Conservation (phyloP, 495 filamentous ascomycete species). For the Lophium mytilinum region DNA sequence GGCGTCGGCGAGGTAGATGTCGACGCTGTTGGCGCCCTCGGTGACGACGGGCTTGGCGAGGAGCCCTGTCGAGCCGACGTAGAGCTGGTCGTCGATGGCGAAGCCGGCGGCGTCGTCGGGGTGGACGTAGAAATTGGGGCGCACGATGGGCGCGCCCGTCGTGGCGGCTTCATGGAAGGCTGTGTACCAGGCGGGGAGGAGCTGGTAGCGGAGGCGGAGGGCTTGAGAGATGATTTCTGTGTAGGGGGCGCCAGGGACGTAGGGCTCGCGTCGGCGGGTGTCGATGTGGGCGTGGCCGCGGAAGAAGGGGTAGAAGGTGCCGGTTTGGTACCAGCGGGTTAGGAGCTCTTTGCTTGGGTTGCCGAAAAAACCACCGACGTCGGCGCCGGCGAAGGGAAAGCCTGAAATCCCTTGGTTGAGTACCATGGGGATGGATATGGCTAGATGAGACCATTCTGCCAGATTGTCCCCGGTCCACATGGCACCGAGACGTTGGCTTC, state of each 20-base stretch:
- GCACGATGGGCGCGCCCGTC: conserved; percentile 77
- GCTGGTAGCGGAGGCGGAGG: conserved; percentile 76
- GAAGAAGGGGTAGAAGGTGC: conserved; percentile 98
- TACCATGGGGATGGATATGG: conserved; percentile 81
- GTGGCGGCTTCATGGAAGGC: conserved; percentile 83
- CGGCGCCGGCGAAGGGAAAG: conserved; percentile 89
- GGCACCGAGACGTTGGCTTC: conserved; percentile 78
- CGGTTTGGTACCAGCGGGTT: conserved; percentile 92
- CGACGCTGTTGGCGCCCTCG: conserved; percentile 60
- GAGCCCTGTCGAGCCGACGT: conserved; percentile 76
- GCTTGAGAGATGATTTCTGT: conserved; percentile 78
- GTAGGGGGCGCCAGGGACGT: conserved; percentile 77
- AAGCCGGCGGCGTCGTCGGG: conserved; percentile 82
- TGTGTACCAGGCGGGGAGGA: conserved; percentile 94
- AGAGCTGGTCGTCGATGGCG: conserved; percentile 85
- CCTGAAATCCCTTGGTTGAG: conserved; percentile 85
- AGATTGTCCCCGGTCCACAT: conserved; percentile 99
- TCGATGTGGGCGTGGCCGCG: conserved; percentile 97
- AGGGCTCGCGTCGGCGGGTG: conserved; percentile 86
- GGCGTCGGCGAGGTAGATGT: conserved; percentile 79
- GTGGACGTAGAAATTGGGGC: conserved; percentile 86
- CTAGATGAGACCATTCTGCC: conserved; percentile 85
- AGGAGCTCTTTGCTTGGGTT: conserved; percentile 87
- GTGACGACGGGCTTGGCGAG: conserved; percentile 80
- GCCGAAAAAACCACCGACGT: conserved; percentile 97